A percentile compares a stretch with the other conserved stretches of the same genome.
Conservation (phyloP, 2,329 filamentous ascomycete genomes). For the Aspergillus persii region DNA sequence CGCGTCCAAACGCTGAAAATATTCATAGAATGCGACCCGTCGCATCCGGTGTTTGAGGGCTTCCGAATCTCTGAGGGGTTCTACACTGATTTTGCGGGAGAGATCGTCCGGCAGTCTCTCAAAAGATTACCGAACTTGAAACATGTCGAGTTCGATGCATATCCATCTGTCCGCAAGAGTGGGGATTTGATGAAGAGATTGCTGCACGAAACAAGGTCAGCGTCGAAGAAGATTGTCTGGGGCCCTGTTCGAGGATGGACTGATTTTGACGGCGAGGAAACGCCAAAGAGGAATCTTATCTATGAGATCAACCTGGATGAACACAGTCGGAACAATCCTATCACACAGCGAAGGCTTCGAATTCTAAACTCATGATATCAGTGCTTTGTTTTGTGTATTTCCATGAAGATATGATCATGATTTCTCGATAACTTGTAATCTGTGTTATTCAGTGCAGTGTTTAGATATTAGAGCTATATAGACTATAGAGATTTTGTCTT, state of each 20-base stretch:
- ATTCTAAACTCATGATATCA: neutral
- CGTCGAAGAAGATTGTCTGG: constrained; percentile 38
- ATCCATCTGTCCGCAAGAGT: constrained; percentile 51
- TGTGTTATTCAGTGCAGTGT: neutral
- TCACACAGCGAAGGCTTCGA: neutral
- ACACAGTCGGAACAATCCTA: neutral
- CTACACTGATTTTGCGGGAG: constrained; percentile 57
- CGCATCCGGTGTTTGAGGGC: constrained; percentile 54
- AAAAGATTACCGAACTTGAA: constrained; percentile 47
- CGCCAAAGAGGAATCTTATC: constrained; percentile 8
- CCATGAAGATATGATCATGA: neutral
- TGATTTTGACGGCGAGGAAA: constrained; percentile 27
- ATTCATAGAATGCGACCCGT: constrained; percentile 58
- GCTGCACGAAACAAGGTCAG: constrained; percentile 31
- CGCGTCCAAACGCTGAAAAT: constrained; percentile 52
- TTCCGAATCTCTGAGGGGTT: constrained; percentile 57
- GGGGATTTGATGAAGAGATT: constrained; percentile 54
- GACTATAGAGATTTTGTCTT: neutral
- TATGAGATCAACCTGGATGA: constrained; percentile 10
- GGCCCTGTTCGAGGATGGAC: constrained; percentile 41
- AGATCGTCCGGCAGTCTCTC: constrained; percentile 51
- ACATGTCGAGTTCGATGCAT: constrained; percentile 58
- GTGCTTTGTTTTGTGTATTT: neutral
- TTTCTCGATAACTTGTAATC: neutral
- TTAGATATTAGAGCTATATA: neutral